Percentiles rank a stretch among this genome's conserved stretches.
These are phyloP conservation scores for Glaciozyma martinii DNA, from an alignment of 768 basidiomycete genomes.

Conservation along the genomic window DNA sequence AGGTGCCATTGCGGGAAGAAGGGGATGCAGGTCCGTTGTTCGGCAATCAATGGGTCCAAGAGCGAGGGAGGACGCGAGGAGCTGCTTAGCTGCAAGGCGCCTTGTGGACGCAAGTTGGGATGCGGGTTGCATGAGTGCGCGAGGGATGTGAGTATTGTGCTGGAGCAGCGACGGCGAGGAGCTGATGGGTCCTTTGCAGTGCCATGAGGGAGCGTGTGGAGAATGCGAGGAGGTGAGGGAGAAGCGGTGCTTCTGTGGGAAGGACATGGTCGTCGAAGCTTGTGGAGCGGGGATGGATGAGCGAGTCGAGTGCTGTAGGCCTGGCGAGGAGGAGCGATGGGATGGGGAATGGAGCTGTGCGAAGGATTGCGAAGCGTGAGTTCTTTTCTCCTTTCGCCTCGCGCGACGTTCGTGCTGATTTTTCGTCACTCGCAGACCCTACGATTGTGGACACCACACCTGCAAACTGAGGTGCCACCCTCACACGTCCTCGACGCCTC, in stretches of 20 bases:
- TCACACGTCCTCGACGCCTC: conserved; percentile 52
- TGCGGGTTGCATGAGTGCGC: conserved; percentile 55
- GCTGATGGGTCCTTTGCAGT: no score
- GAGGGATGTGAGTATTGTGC: no score
- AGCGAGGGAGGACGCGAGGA: conserved; percentile 39
- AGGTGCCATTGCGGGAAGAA: conserved; percentile 68
- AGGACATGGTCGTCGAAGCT: conserved; percentile 40
- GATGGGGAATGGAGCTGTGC: conserved; percentile 58
- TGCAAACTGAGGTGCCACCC: conserved; percentile 48
- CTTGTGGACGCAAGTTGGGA: conserved; percentile 36
- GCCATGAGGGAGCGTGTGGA: conserved; percentile 68
- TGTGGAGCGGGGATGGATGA: conserved; percentile 24
- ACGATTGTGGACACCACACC: conserved; percentile 66
- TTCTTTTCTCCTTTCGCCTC: neutral
- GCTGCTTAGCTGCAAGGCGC: conserved; percentile 55
- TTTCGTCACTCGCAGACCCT: conserved; percentile 45
- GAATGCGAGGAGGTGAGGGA: conserved; percentile 53
- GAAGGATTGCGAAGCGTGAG: conserved; percentile 52
- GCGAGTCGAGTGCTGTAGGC: conserved; percentile 30
- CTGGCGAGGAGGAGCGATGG: conserved; percentile 46
- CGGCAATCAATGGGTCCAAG: conserved; percentile 39
- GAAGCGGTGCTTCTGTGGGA: conserved; percentile 73
- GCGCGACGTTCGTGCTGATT: neutral
- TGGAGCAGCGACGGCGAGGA: no score
- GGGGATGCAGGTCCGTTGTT: conserved; percentile 54